Evolutionary conservation across 208 protist genomes (phyloP), one percentile per base, ranked within the genome.

Genomic region (Novymonas esmeraldas): DNA sequence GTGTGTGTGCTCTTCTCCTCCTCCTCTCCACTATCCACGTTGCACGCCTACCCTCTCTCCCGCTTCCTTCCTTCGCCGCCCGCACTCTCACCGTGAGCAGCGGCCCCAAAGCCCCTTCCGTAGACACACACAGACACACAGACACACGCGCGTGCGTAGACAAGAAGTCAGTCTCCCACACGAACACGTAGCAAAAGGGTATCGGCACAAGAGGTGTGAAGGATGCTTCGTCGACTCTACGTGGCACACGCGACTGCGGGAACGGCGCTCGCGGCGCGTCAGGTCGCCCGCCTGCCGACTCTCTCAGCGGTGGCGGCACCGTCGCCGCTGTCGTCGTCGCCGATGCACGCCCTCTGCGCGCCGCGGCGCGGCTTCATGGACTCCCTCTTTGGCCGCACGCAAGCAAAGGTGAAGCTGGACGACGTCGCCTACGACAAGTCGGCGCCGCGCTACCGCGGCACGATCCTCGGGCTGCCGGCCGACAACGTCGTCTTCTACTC

Each of bases 401-500:
- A 54, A 33, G 18, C 42, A 5, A 83, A 83, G 48, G 79, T 96
- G 26, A 82, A 82, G 61, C 60, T 96, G 14, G 91, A 96, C 59
- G 76, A 81, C 22, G 51, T 79, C 36, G 74, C 67, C 38, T 96
- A 92, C 66, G 88, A 96, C 77, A 94, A 88, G 64, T 76, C 89
- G 29, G 62, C 57, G 5, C 49, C 64, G 34, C 88, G 79, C 52
- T 96, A 93, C 74, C 45, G 75, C 5, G 91, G 91, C 6, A 96
- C 66, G 10, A 70, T 96, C 39, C 93, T 94, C 52, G 91, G 91
- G n/a, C 42, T 94, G 22, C 73, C 87, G 7, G 80, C 85, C 5
- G 91, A 96, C 63, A 82, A 74, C 54, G 76, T 94, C 18, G 50
- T 96, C 31, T 94, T 93, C 73, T 94, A 96, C 76, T 63, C 70